These are phyloP conservation scores for Podospora sp. DNA, from an alignment of 495 filamentous ascomycete species.

Conservation along the genomic window DNA sequence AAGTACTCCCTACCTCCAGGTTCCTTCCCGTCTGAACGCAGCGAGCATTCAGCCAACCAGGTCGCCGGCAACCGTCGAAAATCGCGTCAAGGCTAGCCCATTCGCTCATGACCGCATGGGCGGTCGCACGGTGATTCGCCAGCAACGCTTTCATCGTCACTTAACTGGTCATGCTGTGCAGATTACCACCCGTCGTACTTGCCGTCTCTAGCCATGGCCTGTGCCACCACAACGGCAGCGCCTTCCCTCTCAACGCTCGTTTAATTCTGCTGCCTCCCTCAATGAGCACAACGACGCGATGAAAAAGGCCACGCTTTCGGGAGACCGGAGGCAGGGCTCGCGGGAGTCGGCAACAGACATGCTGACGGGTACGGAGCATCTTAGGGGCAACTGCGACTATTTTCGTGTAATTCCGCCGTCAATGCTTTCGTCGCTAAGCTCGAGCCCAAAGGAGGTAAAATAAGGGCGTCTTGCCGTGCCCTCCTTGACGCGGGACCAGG, in stretches of 20 bases:
- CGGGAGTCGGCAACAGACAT: not conserved
- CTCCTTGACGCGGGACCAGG: not conserved
- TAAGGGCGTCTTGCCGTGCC: not conserved
- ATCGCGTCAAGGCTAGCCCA: not conserved
- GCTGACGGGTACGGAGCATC: not conserved
- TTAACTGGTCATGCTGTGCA: constrained; percentile 5
- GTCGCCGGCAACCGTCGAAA: not conserved
- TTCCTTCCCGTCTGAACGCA: not conserved
- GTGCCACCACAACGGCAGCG: not conserved
- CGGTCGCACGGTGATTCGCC: not conserved
- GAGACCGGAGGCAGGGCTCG: not conserved
- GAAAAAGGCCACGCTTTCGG: not conserved
- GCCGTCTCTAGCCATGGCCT: not conserved
- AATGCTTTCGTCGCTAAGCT: constrained; percentile 21
- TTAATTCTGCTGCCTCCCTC: not conserved
- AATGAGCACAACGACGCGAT: not conserved
- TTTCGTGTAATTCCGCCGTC: constrained; percentile 26
- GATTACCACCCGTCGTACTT: not conserved
- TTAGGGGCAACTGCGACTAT: not conserved
- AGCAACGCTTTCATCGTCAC: not conserved
- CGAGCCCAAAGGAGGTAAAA: not conserved
- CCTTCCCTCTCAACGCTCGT: not conserved
- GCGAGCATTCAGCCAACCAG: not conserved
- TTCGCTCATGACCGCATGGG: not conserved
- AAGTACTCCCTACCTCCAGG: not conserved